Percentiles rank a stretch among this genome's conserved stretches.
phyloP scores from a whole-genome alignment of 108 stramenopile species.

The Schizochytrium sp. region DNA sequence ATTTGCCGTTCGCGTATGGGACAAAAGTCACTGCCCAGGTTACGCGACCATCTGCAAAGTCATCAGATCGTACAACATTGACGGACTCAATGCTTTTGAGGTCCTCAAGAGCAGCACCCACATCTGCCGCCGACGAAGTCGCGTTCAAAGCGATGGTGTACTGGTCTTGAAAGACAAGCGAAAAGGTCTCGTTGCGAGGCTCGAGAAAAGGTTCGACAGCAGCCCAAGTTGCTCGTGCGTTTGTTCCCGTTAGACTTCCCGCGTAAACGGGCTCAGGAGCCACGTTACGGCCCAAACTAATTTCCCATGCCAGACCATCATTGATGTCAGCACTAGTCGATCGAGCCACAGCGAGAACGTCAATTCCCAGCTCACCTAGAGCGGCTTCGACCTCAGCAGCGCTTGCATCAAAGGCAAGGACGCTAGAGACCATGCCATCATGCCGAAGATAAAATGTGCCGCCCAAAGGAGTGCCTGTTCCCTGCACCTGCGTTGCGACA shows the following conservation, averaged over 20 bases:
- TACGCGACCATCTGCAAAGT: neutral
- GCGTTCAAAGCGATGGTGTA: neutral
- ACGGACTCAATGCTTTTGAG: neutral
- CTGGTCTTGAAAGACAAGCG: neutral
- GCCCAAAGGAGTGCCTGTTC: neutral
- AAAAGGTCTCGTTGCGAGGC: neutral
- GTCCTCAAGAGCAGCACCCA: neutral
- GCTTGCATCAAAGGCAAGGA: neutral
- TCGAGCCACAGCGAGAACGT: neutral
- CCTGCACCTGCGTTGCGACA: neutral
- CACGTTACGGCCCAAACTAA: neutral
- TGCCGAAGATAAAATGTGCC: neutral
- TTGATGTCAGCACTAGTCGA: neutral
- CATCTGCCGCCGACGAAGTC: neutral
- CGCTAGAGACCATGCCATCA: neutral
- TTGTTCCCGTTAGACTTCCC: neutral
- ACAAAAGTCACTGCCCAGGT: neutral
- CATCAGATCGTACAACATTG: neutral
- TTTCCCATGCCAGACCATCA: neutral
- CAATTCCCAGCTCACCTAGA: neutral
- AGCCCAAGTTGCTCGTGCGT: neutral
- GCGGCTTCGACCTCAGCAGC: neutral
- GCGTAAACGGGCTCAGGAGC: neutral
- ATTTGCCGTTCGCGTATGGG: neutral
- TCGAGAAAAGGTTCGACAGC: neutral